Conservation (phyloP, 257 asterid genomes). For the Catharanthus roseus region DNA sequence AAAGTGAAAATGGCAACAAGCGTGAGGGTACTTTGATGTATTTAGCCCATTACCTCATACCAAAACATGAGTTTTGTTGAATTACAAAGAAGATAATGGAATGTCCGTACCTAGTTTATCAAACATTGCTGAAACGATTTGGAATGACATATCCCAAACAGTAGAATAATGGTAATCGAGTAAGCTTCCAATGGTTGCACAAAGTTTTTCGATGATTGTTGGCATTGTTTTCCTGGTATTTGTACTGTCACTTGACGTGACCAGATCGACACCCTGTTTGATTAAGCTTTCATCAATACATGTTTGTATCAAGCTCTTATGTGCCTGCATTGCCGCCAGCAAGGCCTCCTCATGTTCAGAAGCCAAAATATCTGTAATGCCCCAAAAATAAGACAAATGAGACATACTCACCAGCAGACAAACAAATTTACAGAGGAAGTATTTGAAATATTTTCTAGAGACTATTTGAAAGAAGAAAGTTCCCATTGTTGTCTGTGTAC, state of each 20-base stretch:
- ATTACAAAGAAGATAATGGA: conserved; percentile 8
- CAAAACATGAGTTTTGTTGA: neutral
- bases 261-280: conserved; percentile 66
- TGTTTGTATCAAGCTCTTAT: conserved; percentile 61
- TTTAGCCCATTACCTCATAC: too few species aligned
- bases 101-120: conserved; percentile 68
- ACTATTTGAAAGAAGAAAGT: neutral
- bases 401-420: neutral
- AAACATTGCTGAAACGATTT: conserved; percentile 71
- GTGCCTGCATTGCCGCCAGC: conserved; percentile 62
- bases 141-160: conserved; percentile 82
- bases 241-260: conserved; percentile 30
- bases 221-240: conserved; percentile 56
- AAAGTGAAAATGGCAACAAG: too few species aligned
- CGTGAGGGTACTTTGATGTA: too few species aligned
- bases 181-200: conserved; percentile 75
- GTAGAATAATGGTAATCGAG: conserved; percentile 67
- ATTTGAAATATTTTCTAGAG: neutral
- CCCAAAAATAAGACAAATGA: conserved; percentile 14
- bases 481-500: neutral
- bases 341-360: conserved; percentile 90
- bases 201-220: conserved; percentile 71
- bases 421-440: neutral
- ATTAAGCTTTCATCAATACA: conserved; percentile 75
- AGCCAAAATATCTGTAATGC: conserved; percentile 57